Percentiles rank a stretch among this genome's conserved stretches.
Evolutionary conservation across 305 asterid species (phyloP).

Genomic region (Solanum hybrid): DNA sequence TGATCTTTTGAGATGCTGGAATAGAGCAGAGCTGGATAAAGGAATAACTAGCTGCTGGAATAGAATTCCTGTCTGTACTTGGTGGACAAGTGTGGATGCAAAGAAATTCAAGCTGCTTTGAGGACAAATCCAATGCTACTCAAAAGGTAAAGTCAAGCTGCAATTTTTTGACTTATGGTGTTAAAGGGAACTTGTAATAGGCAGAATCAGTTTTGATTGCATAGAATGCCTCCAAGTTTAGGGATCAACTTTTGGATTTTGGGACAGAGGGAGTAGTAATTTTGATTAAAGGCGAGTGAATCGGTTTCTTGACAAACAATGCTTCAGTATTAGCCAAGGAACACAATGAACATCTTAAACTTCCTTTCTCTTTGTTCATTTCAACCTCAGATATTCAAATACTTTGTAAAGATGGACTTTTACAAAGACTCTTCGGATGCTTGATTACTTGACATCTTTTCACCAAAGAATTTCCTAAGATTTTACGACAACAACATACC

Average conservation of each 20-base stretch:
- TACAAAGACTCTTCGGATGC: not conserved
- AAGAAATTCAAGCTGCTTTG: not conserved
- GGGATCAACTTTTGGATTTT: not conserved
- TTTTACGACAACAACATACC: not conserved
- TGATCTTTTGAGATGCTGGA: not conserved
- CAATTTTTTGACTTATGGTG: not conserved
- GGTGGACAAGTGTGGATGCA: not conserved
- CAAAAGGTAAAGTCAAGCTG: not conserved
- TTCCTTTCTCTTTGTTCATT: not conserved
- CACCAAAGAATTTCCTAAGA: not conserved
- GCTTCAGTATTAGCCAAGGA: not conserved
- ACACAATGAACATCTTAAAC: not conserved
- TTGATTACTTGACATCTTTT: not conserved
- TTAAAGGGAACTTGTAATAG: not conserved
- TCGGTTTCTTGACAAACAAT: not conserved
- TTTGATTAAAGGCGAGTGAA: not conserved
- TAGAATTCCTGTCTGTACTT: not conserved
- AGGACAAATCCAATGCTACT: not conserved
- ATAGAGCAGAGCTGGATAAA: not conserved
- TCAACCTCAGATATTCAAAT: not conserved
- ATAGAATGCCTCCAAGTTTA: not conserved
- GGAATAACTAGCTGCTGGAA: not conserved
- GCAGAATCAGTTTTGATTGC: not conserved
- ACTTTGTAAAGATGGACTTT: not conserved
- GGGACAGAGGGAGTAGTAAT: not conserved